A percentile compares a stretch with the other conserved stretches of the same genome.
phyloP scores from a whole-genome alignment of 2,329 filamentous ascomycete genomes.

The Aspergillus brunneoviolaceus region DNA sequence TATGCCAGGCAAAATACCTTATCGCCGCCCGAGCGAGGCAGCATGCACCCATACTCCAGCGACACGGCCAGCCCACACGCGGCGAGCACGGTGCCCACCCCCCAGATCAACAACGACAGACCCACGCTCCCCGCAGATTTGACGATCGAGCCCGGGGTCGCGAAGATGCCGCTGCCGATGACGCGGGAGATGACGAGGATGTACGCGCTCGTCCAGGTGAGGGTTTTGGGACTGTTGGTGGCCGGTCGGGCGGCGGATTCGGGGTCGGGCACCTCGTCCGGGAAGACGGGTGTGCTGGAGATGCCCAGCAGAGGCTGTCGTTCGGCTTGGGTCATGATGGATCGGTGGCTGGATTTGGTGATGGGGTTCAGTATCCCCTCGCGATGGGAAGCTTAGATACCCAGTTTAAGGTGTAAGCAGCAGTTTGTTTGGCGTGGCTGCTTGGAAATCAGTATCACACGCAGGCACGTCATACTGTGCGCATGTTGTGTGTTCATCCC shows the following conservation, averaged over 20 bases:
- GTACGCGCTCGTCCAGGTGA: slow-evolving; percentile 64
- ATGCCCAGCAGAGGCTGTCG: slow-evolving; percentile 20
- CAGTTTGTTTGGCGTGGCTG: neutral
- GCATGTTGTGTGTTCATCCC: slow-evolving; percentile 21
- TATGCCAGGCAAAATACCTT: slow-evolving; percentile 52
- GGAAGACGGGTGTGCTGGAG: neutral
- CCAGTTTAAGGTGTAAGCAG: neutral
- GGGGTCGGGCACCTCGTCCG: neutral
- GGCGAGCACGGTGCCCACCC: slow-evolving; percentile 61
- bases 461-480: slow-evolving; percentile 31
- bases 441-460: slow-evolving; percentile 9
- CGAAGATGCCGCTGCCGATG: slow-evolving; percentile 70
- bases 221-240: slow-evolving; percentile 53
- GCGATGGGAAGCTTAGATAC: neutral
- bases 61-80: slow-evolving; percentile 62
- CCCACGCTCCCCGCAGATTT: slow-evolving; percentile 66
- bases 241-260: slow-evolving; percentile 25
- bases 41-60: slow-evolving; percentile 69
- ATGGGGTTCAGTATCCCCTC: neutral
- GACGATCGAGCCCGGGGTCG: slow-evolving; percentile 67
- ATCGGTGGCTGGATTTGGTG: slow-evolving; percentile 14
- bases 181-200: slow-evolving; percentile 68
- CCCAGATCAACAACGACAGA: slow-evolving; percentile 62
- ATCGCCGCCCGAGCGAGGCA: slow-evolving; percentile 66
- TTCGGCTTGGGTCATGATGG: slow-evolving; percentile 22